These are phyloP conservation scores for Flaveria trinervia DNA, from an alignment of 129 eudicot genomes.

Conservation along the genomic window DNA sequence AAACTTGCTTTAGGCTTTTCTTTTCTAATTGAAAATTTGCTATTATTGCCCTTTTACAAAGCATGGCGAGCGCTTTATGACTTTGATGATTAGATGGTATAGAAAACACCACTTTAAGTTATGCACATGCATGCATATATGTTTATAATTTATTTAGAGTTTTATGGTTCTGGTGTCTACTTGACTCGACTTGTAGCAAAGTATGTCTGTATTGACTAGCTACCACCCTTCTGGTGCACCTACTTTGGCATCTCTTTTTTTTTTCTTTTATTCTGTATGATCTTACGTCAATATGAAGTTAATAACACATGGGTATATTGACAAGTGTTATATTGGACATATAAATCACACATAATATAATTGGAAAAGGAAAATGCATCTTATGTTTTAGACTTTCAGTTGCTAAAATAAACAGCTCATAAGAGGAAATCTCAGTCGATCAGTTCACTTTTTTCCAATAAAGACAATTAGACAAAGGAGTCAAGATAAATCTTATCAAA, in stretches of 20 bases:
- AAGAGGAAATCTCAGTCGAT: not conserved
- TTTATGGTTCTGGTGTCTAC: not conserved
- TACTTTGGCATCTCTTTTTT: too few relatives aligned
- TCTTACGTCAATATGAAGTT: not conserved
- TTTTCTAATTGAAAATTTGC: not conserved
- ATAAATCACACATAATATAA: not conserved
- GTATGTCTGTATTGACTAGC: not conserved
- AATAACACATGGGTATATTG: not conserved
- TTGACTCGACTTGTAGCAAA: not conserved
- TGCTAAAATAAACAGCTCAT: not conserved
- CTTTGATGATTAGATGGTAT: conserved; percentile 3
- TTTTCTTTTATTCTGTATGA: too few relatives aligned
- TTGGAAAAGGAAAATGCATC: not conserved
- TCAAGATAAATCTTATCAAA: not conserved
- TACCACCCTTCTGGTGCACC: not conserved
- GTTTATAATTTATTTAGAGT: not conserved
- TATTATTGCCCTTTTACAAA: not conserved
- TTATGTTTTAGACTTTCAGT: not conserved
- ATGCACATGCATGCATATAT: not conserved
- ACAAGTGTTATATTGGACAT: not conserved
- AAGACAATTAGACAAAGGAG: not conserved
- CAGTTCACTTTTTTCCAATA: not conserved
- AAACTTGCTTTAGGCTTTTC: not conserved
- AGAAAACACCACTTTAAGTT: not conserved
- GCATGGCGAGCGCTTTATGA: not conserved